Conservation (phyloP, 1,139 yeast species). For the Komagataea norvegica region DNA sequence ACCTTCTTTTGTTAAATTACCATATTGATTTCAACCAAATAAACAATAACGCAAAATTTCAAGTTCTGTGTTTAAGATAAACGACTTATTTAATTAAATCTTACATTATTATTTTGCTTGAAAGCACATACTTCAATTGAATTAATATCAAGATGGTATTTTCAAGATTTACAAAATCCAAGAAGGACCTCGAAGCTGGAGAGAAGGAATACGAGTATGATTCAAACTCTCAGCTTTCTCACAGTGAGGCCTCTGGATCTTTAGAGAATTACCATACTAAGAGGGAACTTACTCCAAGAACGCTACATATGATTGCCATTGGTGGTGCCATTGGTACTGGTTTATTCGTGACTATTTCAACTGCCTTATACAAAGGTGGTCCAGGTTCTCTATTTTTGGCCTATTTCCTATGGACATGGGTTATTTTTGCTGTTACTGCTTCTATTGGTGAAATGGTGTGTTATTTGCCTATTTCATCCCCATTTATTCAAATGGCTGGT, state of each 20-base stretch:
- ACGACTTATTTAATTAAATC: no score
- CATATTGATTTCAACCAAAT: no score
- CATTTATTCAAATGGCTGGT: conserved; percentile 48
- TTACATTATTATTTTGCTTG: no score
- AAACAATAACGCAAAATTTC: no score
- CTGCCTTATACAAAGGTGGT: conserved; percentile 60
- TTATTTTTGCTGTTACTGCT: conserved; percentile 60
- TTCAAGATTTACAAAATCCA: not conserved
- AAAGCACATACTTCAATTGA: no score
- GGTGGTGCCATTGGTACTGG: conserved; percentile 88
- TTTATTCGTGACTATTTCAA: conserved; percentile 61
- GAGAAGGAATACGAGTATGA: conserved; percentile 6
- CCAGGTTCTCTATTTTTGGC: conserved; percentile 67
- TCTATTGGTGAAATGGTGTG: conserved; percentile 80
- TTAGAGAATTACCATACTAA: conserved; percentile 18
- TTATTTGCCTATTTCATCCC: conserved; percentile 63
- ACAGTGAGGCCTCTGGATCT: conserved; percentile 11
- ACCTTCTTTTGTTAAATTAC: no score
- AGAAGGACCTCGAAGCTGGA: conserved; percentile 3
- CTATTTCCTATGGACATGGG: conserved; percentile 45
- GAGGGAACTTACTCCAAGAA: conserved; percentile 43
- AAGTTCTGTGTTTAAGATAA: no score
- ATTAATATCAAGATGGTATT: conserved; percentile 1
- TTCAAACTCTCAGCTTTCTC: conserved; percentile 3
- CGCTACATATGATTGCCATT: conserved; percentile 63